Evolutionary conservation across 345 rosid genomes (phyloP).

Genomic region (Murraya koenigii): DNA sequence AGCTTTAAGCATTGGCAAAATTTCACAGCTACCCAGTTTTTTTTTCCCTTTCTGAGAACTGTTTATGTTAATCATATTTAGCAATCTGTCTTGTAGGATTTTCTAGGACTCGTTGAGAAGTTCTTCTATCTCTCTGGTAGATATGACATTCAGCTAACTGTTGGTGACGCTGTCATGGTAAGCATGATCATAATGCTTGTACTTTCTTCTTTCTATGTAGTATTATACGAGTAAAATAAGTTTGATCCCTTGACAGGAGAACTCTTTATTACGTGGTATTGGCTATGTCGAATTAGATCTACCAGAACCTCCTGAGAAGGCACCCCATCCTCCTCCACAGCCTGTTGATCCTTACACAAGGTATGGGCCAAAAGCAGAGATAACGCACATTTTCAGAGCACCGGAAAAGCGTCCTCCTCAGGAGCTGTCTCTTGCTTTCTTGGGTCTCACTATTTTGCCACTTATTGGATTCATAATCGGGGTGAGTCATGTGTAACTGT

Average conservation of each 20-base stretch:
- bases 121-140: slow-evolving; percentile 87
- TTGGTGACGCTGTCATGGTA: slow-evolving; percentile 97
- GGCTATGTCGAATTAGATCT: slow-evolving; percentile 81
- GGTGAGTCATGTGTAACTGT: slow-evolving; percentile 48
- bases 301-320: slow-evolving; percentile 94
- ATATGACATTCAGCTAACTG: slow-evolving; percentile 80
- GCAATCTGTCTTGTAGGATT: slow-evolving; percentile 54
- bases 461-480: slow-evolving; percentile 76
- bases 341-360: slow-evolving; percentile 60
- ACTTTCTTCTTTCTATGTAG: not conserved
- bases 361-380: slow-evolving; percentile 89
- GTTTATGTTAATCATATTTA: slow-evolving; percentile 7
- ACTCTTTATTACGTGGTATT: slow-evolving; percentile 65
- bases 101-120: slow-evolving; percentile 91
- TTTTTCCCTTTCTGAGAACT: not conserved
- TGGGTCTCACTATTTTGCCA: slow-evolving; percentile 76
- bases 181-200: slow-evolving; percentile 18
- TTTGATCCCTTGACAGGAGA: slow-evolving; percentile 54
- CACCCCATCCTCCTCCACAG: slow-evolving; percentile 65
- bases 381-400: slow-evolving; percentile 73
- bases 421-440: slow-evolving; percentile 78
- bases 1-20: not conserved
- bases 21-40: not conserved
- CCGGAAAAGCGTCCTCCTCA: slow-evolving; percentile 89
- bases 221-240: slow-evolving; percentile 3